Evolutionary conservation across 2,329 filamentous ascomycete genomes (phyloP).

Genomic region (Graphilbum ipis-grandicollis): DNA sequence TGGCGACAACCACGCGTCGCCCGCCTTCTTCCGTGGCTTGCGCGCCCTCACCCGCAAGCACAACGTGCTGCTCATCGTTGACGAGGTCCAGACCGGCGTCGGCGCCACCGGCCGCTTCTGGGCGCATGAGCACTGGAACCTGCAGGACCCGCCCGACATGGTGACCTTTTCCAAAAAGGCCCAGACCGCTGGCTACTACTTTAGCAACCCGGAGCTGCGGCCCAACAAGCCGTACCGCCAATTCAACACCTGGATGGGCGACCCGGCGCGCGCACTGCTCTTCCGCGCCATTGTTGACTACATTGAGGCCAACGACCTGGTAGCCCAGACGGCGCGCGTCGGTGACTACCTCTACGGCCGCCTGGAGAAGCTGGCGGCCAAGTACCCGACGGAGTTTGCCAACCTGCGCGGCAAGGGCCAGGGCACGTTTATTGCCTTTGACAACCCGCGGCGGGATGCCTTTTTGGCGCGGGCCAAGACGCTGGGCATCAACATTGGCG

Average conservation of each 20-base stretch:
- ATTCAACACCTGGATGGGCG: conserved; percentile 97
- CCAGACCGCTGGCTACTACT: conserved; percentile 87
- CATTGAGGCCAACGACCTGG: conserved; percentile 57
- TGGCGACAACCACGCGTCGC: conserved; percentile 83
- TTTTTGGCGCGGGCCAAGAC: conserved; percentile 65
- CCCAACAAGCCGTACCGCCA: conserved; percentile 91
- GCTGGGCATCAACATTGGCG: conserved; percentile 75
- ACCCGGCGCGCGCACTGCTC: conserved; percentile 67
- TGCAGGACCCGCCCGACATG: conserved; percentile 68
- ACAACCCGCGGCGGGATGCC: conserved; percentile 62
- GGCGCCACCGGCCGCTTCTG: conserved; percentile 90
- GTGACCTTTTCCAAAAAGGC: conserved; percentile 95
- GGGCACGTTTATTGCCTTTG: conserved; percentile 88
- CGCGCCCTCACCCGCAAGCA: conserved; percentile 63
- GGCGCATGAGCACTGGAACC: conserved; percentile 90
- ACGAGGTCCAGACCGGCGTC: conserved; percentile 87
- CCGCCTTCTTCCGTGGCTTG: conserved; percentile 71
- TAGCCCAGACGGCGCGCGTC: conserved; percentile 58
- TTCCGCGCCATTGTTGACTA: conserved; percentile 78
- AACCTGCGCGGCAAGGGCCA: conserved; percentile 77
- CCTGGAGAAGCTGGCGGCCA: conserved; percentile 47
- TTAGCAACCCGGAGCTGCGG: conserved; percentile 57
- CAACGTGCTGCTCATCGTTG: conserved; percentile 72
- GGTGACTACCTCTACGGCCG: conserved; percentile 63
- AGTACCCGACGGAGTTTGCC: conserved; percentile 61